Conservation (phyloP, 768 basidiomycete genomes). For the Sarcodon aspratus region DNA sequence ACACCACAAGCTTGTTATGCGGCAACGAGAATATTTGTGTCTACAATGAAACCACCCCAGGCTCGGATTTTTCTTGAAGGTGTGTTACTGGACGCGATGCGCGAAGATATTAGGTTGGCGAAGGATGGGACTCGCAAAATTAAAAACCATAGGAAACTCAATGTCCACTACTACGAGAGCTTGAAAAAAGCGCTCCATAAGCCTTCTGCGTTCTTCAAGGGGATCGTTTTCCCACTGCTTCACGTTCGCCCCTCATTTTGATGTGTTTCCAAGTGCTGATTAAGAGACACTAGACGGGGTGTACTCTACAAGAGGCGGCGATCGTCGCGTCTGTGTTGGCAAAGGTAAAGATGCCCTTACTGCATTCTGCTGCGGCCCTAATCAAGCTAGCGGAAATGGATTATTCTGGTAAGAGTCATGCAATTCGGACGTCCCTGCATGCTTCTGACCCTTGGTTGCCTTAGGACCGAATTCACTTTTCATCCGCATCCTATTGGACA, state of each 20-base stretch:
- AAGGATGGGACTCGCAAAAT: slow-evolving; percentile 24
- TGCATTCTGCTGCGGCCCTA: slow-evolving; percentile 92
- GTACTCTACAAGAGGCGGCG: slow-evolving; percentile 88
- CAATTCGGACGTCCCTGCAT: neutral
- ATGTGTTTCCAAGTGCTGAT: neutral
- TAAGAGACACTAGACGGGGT: slow-evolving; percentile 43
- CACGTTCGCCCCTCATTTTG: slow-evolving; percentile 47
- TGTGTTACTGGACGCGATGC: slow-evolving; percentile 80
- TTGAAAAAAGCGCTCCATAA: slow-evolving; percentile 90
- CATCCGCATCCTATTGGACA: slow-evolving; percentile 93
- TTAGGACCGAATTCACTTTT: slow-evolving; percentile 88
- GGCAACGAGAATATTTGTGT: slow-evolving; percentile 91
- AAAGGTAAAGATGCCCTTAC: slow-evolving; percentile 87
- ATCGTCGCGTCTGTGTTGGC: slow-evolving; percentile 88
- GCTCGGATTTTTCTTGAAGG: slow-evolving; percentile 88
- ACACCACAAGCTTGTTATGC: slow-evolving; percentile 91
- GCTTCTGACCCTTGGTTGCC: neutral
- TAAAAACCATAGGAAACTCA: slow-evolving; percentile 66
- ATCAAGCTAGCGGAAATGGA: slow-evolving; percentile 94
- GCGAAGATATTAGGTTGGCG: slow-evolving; percentile 63
- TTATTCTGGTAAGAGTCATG: slow-evolving; percentile 56
- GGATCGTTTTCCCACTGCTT: slow-evolving; percentile 89
- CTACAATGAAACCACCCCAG: slow-evolving; percentile 92
- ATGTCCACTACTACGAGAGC: slow-evolving; percentile 91
- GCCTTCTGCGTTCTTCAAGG: slow-evolving; percentile 97